Evolutionary conservation across 768 basidiomycete genomes (phyloP), one percentile per base, ranked within the genome.

Genomic region (Mycena sanguinolenta): DNA sequence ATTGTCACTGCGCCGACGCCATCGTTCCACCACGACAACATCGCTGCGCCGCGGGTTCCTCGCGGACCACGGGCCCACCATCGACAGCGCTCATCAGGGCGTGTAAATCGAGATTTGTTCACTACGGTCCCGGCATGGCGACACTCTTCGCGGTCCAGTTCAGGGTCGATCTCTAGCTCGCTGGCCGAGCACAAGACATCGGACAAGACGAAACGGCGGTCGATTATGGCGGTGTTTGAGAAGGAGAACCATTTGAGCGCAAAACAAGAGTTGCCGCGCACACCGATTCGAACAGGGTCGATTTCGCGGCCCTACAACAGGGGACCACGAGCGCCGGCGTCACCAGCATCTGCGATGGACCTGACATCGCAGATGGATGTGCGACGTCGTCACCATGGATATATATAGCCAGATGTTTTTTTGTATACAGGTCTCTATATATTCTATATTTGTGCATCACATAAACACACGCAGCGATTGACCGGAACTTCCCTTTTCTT

Each of bases 321-420:
- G 75, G 82, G 82, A 54, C 82, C 84, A 55, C 82, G 84, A 13
- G 86, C 87, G 65, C 75, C 77, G 34, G 86, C 90, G 4, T 93
- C 91, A 2, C 91, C 93, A 25, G 87, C 91, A 27, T 90, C 88
- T 32, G 93, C 92, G 3, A 87, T 92, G 13, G 93, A 94, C 70
- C 81, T 95, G 58, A 81, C 90, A 36, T 90, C 87, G 7, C 85
- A 84, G 93, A 80, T 82, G 65, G 86, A 90, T 73, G 76, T 91
- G 52, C 83, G 93, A 65, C 82, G 85, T 0, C 36, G 67, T 39
- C 39, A 14, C 6, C 39, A 39, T 1, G 46, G 42, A 8, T 73
- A 73, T 61, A 30, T 73, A 52, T 72, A 68, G 67, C 38, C n/a
- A n/a, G 23, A n/a, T n/a, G 44, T 7, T 12, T 34, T 55, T 21